These are phyloP conservation scores for Picea abies DNA, from an alignment of 83 land plant genomes.

Conservation along the genomic window DNA sequence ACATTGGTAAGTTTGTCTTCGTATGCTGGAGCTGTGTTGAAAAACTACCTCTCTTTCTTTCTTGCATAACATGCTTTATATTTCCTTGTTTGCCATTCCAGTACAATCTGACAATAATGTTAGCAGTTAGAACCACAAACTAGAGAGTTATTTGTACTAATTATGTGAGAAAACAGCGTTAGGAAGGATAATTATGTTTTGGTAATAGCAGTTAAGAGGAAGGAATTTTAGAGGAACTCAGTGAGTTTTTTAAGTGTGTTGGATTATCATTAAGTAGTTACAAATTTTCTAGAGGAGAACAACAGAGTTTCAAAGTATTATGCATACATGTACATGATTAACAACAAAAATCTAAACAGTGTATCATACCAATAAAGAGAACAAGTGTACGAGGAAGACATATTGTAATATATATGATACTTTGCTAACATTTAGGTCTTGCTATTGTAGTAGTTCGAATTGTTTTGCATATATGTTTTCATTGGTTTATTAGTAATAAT, in stretches of 20 bases:
- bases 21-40: not conserved
- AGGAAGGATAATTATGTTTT: no score
- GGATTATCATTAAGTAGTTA: no score
- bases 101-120: not conserved
- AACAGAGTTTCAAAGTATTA: not conserved
- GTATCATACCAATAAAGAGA: no score
- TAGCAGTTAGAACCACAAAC: not conserved
- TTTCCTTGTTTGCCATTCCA: not conserved
- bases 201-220: no score
- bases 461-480: not conserved
- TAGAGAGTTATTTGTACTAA: constrained; percentile 23
- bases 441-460: not conserved
- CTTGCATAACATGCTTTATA: not conserved
- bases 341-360: no score
- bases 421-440: not conserved
- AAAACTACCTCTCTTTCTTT: not conserved
- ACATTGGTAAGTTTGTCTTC: constrained; percentile 34
- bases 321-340: no score
- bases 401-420: not conserved
- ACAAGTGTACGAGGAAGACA: no score
- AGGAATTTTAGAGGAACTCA: no score
- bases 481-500: not conserved
- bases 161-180: not conserved
- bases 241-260: no score
- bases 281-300: not conserved